These are phyloP conservation scores for Microdochium nivale DNA, from an alignment of 2,329 filamentous ascomycete genomes.

Conservation along the genomic window DNA sequence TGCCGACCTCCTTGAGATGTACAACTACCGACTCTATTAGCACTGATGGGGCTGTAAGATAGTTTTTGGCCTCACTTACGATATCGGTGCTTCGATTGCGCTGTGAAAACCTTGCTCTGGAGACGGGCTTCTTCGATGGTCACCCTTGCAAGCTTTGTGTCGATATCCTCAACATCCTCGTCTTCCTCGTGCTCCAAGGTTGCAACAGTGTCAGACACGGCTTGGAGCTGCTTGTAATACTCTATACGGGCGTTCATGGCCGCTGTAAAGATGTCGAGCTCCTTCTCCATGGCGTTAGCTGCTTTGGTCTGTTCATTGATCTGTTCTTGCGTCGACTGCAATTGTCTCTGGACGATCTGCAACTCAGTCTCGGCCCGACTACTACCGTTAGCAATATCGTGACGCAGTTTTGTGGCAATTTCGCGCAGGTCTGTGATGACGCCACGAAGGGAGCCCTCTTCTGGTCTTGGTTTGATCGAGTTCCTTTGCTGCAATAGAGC, in stretches of 20 bases:
- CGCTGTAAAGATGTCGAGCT: constrained; percentile 66
- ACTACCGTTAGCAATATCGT: constrained; percentile 44
- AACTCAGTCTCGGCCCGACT: constrained; percentile 54
- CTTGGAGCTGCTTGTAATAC: constrained; percentile 84
- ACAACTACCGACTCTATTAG: constrained; percentile 29
- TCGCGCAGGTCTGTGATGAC: constrained; percentile 62
- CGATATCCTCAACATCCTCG: constrained; percentile 41
- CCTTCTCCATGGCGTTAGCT: constrained; percentile 46
- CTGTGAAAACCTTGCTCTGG: constrained; percentile 48
- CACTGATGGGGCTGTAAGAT: constrained; percentile 4
- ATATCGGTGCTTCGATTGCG: constrained; percentile 71
- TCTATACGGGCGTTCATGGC: constrained; percentile 81
- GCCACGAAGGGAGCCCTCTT: constrained; percentile 59
- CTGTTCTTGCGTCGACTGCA: constrained; percentile 50
- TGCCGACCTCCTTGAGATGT: constrained; percentile 47
- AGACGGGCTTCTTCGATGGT: constrained; percentile 37
- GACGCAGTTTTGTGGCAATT: constrained; percentile 49
- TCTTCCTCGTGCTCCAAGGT: constrained; percentile 59
- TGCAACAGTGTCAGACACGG: constrained; percentile 79
- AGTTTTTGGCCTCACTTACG: constrained; percentile 27
- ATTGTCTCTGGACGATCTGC: constrained; percentile 52
- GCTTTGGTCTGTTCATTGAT: constrained; percentile 43
- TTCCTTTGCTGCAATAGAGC: constrained; percentile 40
- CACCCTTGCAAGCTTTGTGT: constrained; percentile 24
- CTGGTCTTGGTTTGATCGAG: constrained; percentile 35